Evolutionary conservation across 257 asterid genomes (phyloP), one percentile per base, ranked within the genome.

Genomic region (Solanum bukasovii): DNA sequence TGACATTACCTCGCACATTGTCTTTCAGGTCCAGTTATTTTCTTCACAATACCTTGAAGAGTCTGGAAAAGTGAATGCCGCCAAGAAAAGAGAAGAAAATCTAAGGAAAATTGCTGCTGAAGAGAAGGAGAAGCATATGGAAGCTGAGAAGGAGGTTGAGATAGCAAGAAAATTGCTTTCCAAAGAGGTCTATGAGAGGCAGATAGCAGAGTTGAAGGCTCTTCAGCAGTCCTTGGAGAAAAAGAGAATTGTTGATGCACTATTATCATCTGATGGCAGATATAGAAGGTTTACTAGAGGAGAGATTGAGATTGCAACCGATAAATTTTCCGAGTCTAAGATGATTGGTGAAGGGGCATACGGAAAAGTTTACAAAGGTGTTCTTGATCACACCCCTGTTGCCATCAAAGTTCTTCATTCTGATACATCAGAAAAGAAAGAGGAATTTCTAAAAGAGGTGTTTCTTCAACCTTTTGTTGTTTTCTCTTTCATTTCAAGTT

Each of bases 371-470:
- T 95, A 94, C 91, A 95, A 94, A 90, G 93, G 98, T 89, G 87
- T 71, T 90, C 96, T 96, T 89, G 98, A 96, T 85, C 95, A 94
- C 90, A 93, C 94, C 87, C 92, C 88, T 56, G 98, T 94, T 25
- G 99, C 99, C 88, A 88, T 95, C 86, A 96, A 96, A 91, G 94
- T 93, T 87, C 96, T 95, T 84, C 90, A 49, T 23, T 87, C 95
- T 5, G 94, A 95, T 87, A 93, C 96, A 83, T 88, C 94, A 12
- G 90, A 90, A 86, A 93, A 91, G 88, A 94, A 88, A 91, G 92
- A 93, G 88, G 99, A 96, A 87, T 96, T 95, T 91, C 93, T 96
- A 49, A 94, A 86, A 93, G 99, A 95, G 98, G 98, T 95, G 85
- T 31, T 70, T 88, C 89, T 87, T 90, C 42, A 31, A 59, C 35